These are phyloP conservation scores for Solanum tacnaense DNA, from an alignment of 257 asterid genomes.

Conservation along the genomic window DNA sequence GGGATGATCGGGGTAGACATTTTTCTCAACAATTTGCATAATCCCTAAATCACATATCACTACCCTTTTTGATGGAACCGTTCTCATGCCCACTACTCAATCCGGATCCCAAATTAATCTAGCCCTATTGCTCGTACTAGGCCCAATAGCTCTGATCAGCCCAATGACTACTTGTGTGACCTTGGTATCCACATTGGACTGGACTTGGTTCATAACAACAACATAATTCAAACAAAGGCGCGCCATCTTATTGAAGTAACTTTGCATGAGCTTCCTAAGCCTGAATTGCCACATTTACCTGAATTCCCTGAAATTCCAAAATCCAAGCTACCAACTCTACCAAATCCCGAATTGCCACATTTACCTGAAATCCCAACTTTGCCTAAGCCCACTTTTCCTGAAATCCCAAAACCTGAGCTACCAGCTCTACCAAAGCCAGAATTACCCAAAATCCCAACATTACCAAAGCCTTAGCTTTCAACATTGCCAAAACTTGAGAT, in stretches of 20 bases:
- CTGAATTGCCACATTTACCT: neutral
- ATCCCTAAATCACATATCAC: no score
- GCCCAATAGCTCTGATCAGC: no score
- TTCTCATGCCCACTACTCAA: no score
- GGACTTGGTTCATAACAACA: no score
- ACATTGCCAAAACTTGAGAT: neutral
- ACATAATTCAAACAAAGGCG: neutral
- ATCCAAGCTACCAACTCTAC: conserved; percentile 9
- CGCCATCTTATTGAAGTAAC: neutral
- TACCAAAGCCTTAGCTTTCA: neutral
- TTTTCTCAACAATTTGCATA: no score
- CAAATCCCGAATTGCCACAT: neutral
- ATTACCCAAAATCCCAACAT: conserved; percentile 9
- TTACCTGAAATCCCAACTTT: neutral
- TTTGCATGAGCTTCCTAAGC: neutral
- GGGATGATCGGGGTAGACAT: no score
- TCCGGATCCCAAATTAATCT: no score
- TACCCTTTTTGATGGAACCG: no score
- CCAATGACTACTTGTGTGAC: no score
- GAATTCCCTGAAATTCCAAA: conserved; percentile 3
- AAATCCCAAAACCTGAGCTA: conserved; percentile 4
- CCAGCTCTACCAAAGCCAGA: conserved; percentile 19
- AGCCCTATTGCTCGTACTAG: no score
- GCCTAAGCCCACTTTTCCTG: neutral
- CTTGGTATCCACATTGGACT: no score